Conservation (phyloP, 441 rosid species). For the Bruguiera hainesii region DNA sequence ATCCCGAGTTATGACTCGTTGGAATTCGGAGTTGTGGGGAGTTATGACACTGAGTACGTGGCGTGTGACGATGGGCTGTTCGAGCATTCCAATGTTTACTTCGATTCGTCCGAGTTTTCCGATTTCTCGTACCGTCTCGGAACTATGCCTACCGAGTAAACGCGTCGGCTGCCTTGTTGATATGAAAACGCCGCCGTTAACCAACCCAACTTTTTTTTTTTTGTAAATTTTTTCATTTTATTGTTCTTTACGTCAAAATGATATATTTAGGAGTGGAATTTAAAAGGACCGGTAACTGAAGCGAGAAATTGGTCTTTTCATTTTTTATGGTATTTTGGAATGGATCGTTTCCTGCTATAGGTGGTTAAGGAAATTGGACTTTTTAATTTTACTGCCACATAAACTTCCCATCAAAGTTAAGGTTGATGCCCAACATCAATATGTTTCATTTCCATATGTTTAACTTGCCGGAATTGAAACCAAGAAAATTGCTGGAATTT, state of each 20-base stretch:
- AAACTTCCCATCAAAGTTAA: too few relatives aligned
- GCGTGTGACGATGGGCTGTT: slow-evolving; percentile 42
- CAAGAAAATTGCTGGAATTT: too few relatives aligned
- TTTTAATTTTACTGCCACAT: too few relatives aligned
- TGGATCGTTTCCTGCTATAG: background rate
- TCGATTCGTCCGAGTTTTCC: slow-evolving; percentile 37
- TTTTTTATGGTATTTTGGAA: background rate
- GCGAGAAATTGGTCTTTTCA: background rate
- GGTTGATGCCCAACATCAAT: too few relatives aligned
- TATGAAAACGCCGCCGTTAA: background rate
- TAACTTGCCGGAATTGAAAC: too few relatives aligned
- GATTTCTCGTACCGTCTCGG: slow-evolving; percentile 46
- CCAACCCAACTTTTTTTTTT: background rate
- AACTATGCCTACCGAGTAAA: slow-evolving; percentile 41
- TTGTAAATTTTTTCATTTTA: background rate
- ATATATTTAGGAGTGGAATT: background rate
- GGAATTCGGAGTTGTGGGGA: slow-evolving; percentile 33
- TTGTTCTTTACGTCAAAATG: background rate
- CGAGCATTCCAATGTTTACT: slow-evolving; percentile 46
- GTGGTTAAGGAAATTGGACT: too few relatives aligned
- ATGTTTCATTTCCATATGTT: too few relatives aligned
- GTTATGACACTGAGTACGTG: slow-evolving; percentile 30
- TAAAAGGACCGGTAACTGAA: background rate
- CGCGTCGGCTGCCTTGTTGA: too few relatives aligned
- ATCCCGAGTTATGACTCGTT: slow-evolving; percentile 42